Evolutionary conservation across 2,329 filamentous ascomycete species (phyloP), one percentile per base, ranked within the genome.

Genomic region (Xylariaceae sp.): DNA sequence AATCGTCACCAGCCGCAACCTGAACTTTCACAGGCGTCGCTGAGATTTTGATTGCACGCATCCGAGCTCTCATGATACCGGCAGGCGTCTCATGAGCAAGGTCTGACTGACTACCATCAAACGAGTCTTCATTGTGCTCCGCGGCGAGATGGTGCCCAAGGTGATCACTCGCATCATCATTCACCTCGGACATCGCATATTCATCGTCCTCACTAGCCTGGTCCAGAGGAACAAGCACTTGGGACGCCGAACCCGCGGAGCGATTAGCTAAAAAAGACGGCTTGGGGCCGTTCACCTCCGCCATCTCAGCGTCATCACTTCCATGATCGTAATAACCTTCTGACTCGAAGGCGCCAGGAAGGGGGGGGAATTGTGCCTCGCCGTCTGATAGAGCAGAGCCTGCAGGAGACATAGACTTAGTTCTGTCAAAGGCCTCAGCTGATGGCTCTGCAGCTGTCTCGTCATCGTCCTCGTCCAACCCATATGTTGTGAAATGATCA

Each of bases 401-500:
- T 60, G 57, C 42, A 49, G 51, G 55, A 37, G 60, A 62, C 1
- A 68, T 64, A 0, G 71, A 70, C 54, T 70, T 65, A 44, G 56
- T 57, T 56, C 65, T 64, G 51, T 55, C 57, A 23, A 57, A 30
- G 5, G 62, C 51, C 9, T 52, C 66, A 58, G 63, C 65, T 39
- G 60, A 62, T 56, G 69, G 45, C 9, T 68, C 75, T 62, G 80
- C 81, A 6, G 84, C 85, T 54, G 89, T 87, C 34, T 90, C 88
- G 50, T 92, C 89, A 55, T 87, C 84, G 47, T 89, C 81, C 35
- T 90, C 90, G 64, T 93, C 88, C 56, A 97, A 81, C 47, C 89
- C 92, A 71, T 99, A 99, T 1, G 92, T 96, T 1, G 93, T 97
- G 74, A 95, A 99, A 74, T 99, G 94, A 69, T 93, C 87, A n/a